These are phyloP conservation scores for Rhizopus stolonifer DNA, from an alignment of 371 early-diverging fungal genomes.

Conservation along the genomic window DNA sequence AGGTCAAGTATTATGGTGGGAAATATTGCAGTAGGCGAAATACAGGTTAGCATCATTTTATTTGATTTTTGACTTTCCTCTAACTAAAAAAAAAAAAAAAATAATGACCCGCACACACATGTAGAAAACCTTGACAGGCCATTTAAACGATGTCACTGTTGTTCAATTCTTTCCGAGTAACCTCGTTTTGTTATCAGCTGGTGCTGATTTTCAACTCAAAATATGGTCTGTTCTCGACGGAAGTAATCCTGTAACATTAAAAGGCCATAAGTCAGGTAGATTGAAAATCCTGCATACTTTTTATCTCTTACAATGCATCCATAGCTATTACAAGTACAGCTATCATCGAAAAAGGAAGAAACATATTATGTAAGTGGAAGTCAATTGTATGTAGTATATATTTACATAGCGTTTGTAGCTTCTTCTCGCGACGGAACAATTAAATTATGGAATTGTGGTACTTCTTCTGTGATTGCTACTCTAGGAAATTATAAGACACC, in stretches of 20 bases:
- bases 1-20: slow-evolving; percentile 45
- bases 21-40: slow-evolving; percentile 34
- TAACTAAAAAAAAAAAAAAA: too few relatives aligned
- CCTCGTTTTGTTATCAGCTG: slow-evolving; percentile 70
- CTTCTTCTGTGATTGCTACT: slow-evolving; percentile 37
- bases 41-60: too few relatives aligned
- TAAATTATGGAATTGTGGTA: slow-evolving; percentile 60
- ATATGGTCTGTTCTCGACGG: slow-evolving; percentile 79
- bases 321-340: slow-evolving; percentile 59
- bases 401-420: slow-evolving; percentile 22
- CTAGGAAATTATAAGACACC: slow-evolving; percentile 27
- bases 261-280: slow-evolving; percentile 65
- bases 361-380: slow-evolving; percentile 52
- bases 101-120: too few relatives aligned
- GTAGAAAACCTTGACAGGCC: slow-evolving; percentile 63
- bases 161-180: slow-evolving; percentile 76
- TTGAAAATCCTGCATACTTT: background rate
- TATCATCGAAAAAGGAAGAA: slow-evolving; percentile 55
- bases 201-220: slow-evolving; percentile 65
- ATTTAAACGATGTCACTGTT: slow-evolving; percentile 64
- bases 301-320: background rate
- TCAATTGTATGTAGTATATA: background rate
- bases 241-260: slow-evolving; percentile 70
- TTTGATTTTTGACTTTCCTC: too few relatives aligned
- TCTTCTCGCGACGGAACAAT: slow-evolving; percentile 59